Evolutionary conservation across 352 stramenopile species (phyloP).

Genomic region (Aphanomyces invadans): DNA sequence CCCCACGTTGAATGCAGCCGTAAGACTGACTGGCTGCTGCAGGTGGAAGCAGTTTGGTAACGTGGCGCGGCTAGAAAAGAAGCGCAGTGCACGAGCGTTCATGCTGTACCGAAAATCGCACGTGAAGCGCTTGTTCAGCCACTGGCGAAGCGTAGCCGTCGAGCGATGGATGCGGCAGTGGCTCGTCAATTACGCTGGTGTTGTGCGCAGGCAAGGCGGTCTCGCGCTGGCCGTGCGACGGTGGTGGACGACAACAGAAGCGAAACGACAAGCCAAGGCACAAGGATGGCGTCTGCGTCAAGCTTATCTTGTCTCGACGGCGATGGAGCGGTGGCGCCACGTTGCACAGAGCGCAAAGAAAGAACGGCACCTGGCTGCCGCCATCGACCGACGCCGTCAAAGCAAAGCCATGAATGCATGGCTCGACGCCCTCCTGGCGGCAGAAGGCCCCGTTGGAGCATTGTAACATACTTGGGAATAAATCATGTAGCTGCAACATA

Average conservation of each 20-base stretch:
- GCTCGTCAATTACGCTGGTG: not conserved
- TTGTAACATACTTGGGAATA: not conserved
- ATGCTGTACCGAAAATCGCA: conserved; percentile 9
- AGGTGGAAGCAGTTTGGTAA: conserved; percentile 3
- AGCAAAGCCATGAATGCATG: not conserved
- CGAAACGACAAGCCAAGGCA: not conserved
- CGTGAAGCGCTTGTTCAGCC: not conserved
- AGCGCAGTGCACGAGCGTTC: not conserved
- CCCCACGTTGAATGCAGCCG: too few species aligned
- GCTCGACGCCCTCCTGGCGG: not conserved
- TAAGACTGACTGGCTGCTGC: too few species aligned
- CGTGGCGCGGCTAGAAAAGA: not conserved
- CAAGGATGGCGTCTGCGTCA: not conserved
- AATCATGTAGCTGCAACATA: too few species aligned
- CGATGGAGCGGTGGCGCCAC: not conserved
- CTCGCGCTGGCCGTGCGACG: not conserved
- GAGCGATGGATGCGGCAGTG: conserved; percentile 13
- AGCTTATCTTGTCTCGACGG: not conserved
- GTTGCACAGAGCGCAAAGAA: not conserved
- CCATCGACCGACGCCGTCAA: not conserved
- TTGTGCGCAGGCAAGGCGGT: not conserved
- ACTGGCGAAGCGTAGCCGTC: conserved; percentile 13
- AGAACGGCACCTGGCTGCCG: not conserved
- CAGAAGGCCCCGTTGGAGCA: not conserved
- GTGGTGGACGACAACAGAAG: not conserved